Evolutionary conservation across 1,139 yeast genomes (phyloP), one percentile per base, ranked within the genome.

Genomic region (Diutina catenulata): DNA sequence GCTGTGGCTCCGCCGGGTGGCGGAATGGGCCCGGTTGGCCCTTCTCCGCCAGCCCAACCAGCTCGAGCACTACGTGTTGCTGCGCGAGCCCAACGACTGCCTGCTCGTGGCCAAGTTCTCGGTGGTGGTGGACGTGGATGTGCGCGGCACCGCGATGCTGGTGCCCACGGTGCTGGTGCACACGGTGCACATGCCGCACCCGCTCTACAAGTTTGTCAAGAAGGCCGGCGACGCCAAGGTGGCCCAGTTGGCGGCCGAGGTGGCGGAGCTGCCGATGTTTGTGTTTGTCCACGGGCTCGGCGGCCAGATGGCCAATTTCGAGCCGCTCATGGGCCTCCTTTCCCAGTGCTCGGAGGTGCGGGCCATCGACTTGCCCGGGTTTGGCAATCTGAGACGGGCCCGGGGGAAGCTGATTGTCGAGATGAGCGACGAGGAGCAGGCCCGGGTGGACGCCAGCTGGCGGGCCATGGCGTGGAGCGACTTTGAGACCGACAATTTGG

Each of bases 271-370:
- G 37, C 91, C 93, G 0, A 60, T 74, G 4, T 53, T 79, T 11
- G 60, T 81, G 11, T 70, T 81, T 39, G 49, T 81, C 18, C 93
- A 81, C 53, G 93, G 93, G 0, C 57, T 81, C 33, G 93, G 93
- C 1, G 93, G 93, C 7, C 88, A 80, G 50, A 63, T 79, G 58
- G 65, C 80, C 8, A 88, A 80, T 51, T 80, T 82, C 51, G 84
- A 78, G 47, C 71, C 75, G 3, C 57, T 80, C 32, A 63, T 81
- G 56, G 81, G 75, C 31, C 64, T 76, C 40, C 66, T 81, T 41
- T 65, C 83, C 22, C 81, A 78, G 49, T 76, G 81, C 51, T 68
- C 76, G 48, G 81, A 78, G 45, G 65, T 80, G 3, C 51, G 76
- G 40, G 67, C 83, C 1, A 49, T 81, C 16, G 93, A 81, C 49